A percentile compares a stretch with the other conserved stretches of the same genome.
Evolutionary conservation across 2,329 filamentous ascomycete genomes (phyloP).

Genomic region (Aureobasidium sp.): DNA sequence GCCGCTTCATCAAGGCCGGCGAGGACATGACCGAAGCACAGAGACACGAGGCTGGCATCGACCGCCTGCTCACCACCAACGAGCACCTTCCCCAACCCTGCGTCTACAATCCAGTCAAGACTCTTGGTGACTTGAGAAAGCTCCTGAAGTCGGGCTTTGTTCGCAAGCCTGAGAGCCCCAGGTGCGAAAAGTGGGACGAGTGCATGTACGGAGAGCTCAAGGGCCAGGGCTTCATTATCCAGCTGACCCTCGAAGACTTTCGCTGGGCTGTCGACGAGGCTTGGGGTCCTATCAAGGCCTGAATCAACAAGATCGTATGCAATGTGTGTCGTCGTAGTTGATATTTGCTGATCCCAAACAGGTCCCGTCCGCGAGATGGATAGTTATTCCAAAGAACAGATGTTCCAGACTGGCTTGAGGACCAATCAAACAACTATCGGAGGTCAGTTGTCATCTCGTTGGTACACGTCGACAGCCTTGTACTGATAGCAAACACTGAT

Average conservation of each 20-base stretch:
- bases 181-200: background rate
- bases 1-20: constrained; percentile 1
- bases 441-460: background rate
- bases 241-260: background rate
- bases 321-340: background rate
- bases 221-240: background rate
- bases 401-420: background rate
- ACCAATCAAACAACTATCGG: background rate
- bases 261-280: background rate
- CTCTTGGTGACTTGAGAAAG: background rate
- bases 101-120: background rate
- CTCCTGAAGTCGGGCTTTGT: background rate
- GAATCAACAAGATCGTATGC: background rate
- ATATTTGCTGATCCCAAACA: background rate
- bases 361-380: background rate
- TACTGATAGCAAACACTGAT: background rate
- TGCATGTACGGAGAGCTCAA: background rate
- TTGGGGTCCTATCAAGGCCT: background rate
- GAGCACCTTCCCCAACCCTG: background rate
- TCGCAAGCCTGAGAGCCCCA: background rate
- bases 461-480: background rate
- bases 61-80: background rate
- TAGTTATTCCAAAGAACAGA: background rate
- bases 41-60: background rate
- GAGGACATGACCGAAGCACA: background rate